Evolutionary conservation across 2,329 filamentous ascomycete species (phyloP).

Genomic region (Fusarium sarcochroum): DNA sequence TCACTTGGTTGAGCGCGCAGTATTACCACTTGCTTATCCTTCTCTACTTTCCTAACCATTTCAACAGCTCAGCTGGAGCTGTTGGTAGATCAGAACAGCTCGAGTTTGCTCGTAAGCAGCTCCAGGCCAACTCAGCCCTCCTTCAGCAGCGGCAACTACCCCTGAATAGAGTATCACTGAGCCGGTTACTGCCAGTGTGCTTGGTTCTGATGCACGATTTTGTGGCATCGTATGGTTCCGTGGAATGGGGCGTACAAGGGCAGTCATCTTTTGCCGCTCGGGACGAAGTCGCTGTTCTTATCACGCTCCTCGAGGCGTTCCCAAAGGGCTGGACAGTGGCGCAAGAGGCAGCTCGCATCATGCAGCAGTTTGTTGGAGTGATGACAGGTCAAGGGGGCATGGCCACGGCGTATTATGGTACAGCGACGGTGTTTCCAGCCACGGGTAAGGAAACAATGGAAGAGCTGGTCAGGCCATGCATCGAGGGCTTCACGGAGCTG

Average conservation of each 20-base stretch:
- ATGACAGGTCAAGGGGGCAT: conserved; percentile 37
- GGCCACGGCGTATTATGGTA: conserved; percentile 33
- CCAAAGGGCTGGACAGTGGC: conserved; percentile 54
- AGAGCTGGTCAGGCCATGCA: conserved; percentile 37
- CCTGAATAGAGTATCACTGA: conserved; percentile 59
- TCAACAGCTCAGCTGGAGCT: conserved; percentile 54
- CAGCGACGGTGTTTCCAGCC: conserved; percentile 29
- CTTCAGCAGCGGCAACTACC: conserved; percentile 60
- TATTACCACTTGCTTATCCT: conserved; percentile 62
- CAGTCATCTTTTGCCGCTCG: conserved; percentile 48
- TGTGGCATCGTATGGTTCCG: conserved; percentile 27
- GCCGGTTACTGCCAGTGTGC: conserved; percentile 56
- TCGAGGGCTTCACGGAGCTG: conserved; percentile 44
- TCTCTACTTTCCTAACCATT: conserved; percentile 59
- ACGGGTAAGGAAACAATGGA: conserved; percentile 37
- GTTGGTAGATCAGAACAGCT: conserved; percentile 54
- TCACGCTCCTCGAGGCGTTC: conserved; percentile 57
- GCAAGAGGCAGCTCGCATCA: conserved; percentile 53
- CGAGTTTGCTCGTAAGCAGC: conserved; percentile 57
- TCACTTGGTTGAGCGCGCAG: conserved; percentile 60
- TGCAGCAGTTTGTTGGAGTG: conserved; percentile 50
- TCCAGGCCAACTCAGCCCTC: conserved; percentile 58
- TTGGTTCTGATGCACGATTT: conserved; percentile 55
- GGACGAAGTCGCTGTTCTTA: conserved; percentile 54
- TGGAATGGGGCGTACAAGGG: conserved; percentile 34